phyloP scores from a whole-genome alignment of 495 filamentous ascomycete genomes.

The Hapsidospora chrysogenum region DNA sequence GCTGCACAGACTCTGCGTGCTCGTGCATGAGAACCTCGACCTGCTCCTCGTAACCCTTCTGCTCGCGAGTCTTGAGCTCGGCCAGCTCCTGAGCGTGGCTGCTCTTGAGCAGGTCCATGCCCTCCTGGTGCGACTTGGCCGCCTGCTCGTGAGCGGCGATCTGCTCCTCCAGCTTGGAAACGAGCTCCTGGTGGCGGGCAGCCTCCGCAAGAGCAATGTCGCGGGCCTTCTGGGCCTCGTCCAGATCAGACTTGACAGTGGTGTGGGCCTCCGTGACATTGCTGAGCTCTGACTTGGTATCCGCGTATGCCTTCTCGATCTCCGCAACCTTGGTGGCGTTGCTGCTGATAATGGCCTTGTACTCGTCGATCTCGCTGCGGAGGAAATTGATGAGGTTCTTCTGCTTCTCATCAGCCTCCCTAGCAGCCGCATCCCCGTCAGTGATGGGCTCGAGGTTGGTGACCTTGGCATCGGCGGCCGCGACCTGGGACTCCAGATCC shows the following conservation, averaged over 20 bases:
- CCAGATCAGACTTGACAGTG: constrained; percentile 40
- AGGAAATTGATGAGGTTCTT: constrained; percentile 48
- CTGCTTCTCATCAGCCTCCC: constrained; percentile 34
- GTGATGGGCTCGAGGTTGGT: constrained; percentile 10
- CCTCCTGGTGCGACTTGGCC: constrained; percentile 29
- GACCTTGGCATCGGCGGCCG: constrained; percentile 10
- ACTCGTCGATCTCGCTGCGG: constrained; percentile 59
- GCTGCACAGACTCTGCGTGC: constrained; percentile 41
- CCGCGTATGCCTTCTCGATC: constrained; percentile 31
- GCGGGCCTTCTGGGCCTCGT: constrained; percentile 26
- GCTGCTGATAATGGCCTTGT: constrained; percentile 50
- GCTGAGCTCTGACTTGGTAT: neutral
- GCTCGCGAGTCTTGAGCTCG: constrained; percentile 22
- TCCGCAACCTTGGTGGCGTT: constrained; percentile 46
- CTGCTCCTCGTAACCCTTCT: constrained; percentile 24
- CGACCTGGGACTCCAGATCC: constrained; percentile 45
- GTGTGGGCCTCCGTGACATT: constrained; percentile 25
- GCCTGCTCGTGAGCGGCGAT: constrained; percentile 35
- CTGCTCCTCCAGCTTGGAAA: constrained; percentile 39
- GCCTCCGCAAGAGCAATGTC: constrained; percentile 27
- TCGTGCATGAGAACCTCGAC: constrained; percentile 27
- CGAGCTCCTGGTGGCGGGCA: constrained; percentile 31
- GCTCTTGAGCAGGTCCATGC: constrained; percentile 22
- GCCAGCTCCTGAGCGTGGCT: constrained; percentile 31
- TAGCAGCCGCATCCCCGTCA: constrained; percentile 8